A percentile compares a stretch with the other conserved stretches of the same genome.
phyloP scores from a whole-genome alignment of 345 rosid species.

The Xanthoceras sorbifolium region DNA sequence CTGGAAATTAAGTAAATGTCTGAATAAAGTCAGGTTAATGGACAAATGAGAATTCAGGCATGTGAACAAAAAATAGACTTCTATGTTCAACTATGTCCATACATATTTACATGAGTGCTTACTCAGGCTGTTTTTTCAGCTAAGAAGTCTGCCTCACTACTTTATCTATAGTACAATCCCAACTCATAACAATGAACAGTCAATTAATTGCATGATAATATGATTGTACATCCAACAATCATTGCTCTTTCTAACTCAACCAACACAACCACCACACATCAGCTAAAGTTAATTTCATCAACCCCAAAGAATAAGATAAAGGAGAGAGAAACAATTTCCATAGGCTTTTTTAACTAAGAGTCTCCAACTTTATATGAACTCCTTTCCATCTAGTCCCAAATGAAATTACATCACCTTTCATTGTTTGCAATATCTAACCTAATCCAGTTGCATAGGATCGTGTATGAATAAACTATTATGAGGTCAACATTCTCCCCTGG shows the following conservation, averaged over 20 bases:
- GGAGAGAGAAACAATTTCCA: too few relatives aligned
- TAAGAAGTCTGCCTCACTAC: not conserved
- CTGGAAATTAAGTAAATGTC: not conserved
- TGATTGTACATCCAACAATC: not conserved
- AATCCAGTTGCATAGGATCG: too few relatives aligned
- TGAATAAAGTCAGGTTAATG: constrained; percentile 11
- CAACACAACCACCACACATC: not conserved
- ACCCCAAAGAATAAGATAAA: not conserved
- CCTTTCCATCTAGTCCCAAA: too few relatives aligned
- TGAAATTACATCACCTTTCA: too few relatives aligned
- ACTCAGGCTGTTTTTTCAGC: not conserved
- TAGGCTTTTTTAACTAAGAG: too few relatives aligned
- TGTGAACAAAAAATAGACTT: not conserved
- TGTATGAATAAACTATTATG: too few relatives aligned
- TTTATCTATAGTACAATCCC: not conserved
- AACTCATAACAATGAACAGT: not conserved
- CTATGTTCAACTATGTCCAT: not conserved
- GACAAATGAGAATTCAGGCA: not conserved
- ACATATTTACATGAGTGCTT: not conserved
- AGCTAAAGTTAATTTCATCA: not conserved
- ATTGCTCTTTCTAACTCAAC: not conserved
- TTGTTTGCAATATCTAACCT: too few relatives aligned
- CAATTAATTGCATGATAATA: not conserved
- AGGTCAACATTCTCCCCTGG: too few relatives aligned
- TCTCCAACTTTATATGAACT: too few relatives aligned